phyloP scores from a whole-genome alignment of 495 filamentous ascomycete species.

The Cercophora sp. region DNA sequence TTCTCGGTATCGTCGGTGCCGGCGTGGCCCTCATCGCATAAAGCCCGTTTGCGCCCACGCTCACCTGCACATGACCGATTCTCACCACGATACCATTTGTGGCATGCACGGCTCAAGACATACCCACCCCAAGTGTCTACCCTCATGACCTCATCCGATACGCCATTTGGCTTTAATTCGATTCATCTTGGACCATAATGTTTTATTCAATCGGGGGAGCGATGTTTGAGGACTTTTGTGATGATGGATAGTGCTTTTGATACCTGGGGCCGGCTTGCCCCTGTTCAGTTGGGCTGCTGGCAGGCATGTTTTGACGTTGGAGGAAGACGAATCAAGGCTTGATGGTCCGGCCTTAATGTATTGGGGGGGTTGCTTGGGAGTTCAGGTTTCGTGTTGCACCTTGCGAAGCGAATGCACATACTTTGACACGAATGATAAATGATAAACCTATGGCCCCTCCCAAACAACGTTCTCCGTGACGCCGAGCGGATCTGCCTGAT shows the following conservation, averaged over 20 bases:
- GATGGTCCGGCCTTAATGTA: slow-evolving; percentile 7
- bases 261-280: slow-evolving; percentile 15
- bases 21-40: slow-evolving; percentile 42
- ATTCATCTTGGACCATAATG: slow-evolving; percentile 19
- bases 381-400: slow-evolving; percentile 15
- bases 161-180: slow-evolving; percentile 15
- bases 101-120: neutral
- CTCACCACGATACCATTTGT: slow-evolving; percentile 4
- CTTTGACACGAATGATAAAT: slow-evolving; percentile 16
- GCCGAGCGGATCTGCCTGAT: too few species aligned
- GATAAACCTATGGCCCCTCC: slow-evolving; percentile 12
- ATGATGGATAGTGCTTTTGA: slow-evolving; percentile 9
- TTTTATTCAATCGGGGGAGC: slow-evolving; percentile 20
- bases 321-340: slow-evolving; percentile 12
- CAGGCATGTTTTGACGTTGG: slow-evolving; percentile 23
- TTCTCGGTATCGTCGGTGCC: slow-evolving; percentile 39
- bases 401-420: slow-evolving; percentile 9
- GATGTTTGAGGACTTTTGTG: slow-evolving; percentile 26
- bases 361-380: slow-evolving; percentile 8
- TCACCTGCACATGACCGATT: too few species aligned
- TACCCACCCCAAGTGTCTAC: neutral
- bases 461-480: neutral
- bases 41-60: neutral
- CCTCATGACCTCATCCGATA: slow-evolving; percentile 20
- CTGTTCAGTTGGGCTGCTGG: slow-evolving; percentile 22